Conservation (phyloP, 805 yeast species). For the Komagataella pseudopastoris region DNA sequence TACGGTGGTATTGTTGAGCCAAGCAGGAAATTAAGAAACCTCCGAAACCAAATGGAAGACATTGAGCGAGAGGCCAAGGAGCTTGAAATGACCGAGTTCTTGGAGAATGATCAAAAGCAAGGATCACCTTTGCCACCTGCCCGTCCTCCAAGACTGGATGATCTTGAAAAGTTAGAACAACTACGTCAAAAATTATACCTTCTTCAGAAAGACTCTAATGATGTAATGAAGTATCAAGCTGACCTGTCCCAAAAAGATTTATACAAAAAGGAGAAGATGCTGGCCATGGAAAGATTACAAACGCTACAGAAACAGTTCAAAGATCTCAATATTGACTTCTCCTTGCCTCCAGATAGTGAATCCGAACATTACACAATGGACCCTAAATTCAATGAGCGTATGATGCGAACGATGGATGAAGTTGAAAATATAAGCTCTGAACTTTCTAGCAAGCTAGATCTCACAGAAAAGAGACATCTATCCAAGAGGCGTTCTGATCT, state of each 20-base stretch:
- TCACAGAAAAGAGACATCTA: constrained; percentile 8
- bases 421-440: constrained; percentile 26
- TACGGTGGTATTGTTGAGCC: constrained; percentile 50
- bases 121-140: constrained; percentile 11
- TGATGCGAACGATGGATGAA: constrained; percentile 25
- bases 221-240: constrained; percentile 52
- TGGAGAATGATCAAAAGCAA: constrained; percentile 21
- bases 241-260: constrained; percentile 33
- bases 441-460: constrained; percentile 22
- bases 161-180: constrained; percentile 37
- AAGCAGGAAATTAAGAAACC: constrained; percentile 54
- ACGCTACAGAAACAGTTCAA: constrained; percentile 57
- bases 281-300: constrained; percentile 59
- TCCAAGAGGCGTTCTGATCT: background rate
- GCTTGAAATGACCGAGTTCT: constrained; percentile 76
- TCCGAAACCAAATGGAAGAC: constrained; percentile 76
- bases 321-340: constrained; percentile 48
- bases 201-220: constrained; percentile 65
- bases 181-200: constrained; percentile 45
- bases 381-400: constrained; percentile 14
- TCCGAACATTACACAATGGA: constrained; percentile 13
- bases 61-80: constrained; percentile 76
- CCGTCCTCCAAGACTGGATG: constrained; percentile 31
- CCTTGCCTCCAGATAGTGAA: constrained; percentile 1
- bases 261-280: constrained; percentile 43